A percentile compares a stretch with the other conserved stretches of the same genome.
These are phyloP conservation scores for Yarrowia porcina DNA, from an alignment of 805 yeast species.

Conservation along the genomic window DNA sequence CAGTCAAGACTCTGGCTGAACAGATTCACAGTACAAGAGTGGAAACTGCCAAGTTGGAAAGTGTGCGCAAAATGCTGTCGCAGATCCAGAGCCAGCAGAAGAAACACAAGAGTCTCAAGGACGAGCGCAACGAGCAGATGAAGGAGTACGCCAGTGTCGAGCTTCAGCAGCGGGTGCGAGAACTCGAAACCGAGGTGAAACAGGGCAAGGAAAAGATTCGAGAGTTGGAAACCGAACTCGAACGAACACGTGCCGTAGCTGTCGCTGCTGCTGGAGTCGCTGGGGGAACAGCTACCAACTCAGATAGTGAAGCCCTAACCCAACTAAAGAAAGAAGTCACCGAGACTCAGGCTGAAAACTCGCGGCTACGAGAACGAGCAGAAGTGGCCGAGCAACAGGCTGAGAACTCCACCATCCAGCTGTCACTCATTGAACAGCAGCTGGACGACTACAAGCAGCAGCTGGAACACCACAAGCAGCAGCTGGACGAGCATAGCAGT, in stretches of 20 bases:
- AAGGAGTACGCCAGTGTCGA: conserved; percentile 5
- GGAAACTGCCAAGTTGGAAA: conserved; percentile 39
- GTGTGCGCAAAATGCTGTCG: conserved; percentile 35
- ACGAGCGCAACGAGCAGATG: not conserved
- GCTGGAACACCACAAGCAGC: not conserved
- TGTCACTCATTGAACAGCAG: conserved; percentile 15
- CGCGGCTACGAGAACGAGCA: not conserved
- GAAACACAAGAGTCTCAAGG: conserved; percentile 17
- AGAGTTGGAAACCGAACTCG: not conserved
- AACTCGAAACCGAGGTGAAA: not conserved
- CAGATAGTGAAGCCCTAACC: not conserved
- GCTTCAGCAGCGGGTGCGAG: conserved; percentile 5
- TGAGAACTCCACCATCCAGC: conserved; percentile 1
- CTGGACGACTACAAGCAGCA: not conserved
- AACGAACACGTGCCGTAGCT: not conserved
- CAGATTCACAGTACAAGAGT: conserved; percentile 38
- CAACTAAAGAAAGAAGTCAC: not conserved
- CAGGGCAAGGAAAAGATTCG: not conserved
- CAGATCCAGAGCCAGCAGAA: conserved; percentile 35
- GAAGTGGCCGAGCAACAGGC: conserved; percentile 20
- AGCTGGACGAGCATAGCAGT: not conserved
- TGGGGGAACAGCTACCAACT: not conserved
- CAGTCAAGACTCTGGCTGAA: conserved; percentile 38
- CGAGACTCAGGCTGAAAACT: not conserved
- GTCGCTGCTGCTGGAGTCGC: not conserved